These are phyloP conservation scores for Corymbia calophylla DNA, from an alignment of 441 rosid species.

Conservation along the genomic window DNA sequence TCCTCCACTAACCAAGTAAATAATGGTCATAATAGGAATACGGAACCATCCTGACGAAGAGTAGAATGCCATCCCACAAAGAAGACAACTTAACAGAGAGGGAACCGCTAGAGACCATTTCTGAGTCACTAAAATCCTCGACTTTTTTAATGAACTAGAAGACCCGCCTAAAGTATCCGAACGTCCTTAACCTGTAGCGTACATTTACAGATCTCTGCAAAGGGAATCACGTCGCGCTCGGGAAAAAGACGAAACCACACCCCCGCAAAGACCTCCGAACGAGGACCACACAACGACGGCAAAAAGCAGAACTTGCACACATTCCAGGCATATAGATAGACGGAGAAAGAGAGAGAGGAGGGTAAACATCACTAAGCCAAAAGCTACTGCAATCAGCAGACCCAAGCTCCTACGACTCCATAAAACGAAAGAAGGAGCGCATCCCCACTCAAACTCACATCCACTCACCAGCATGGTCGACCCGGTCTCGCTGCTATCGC, in stretches of 20 bases:
- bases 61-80: neutral
- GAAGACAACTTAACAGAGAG: neutral
- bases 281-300: neutral
- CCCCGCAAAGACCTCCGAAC: neutral
- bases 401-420: neutral
- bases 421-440: neutral
- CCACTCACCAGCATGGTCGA: constrained; percentile 41
- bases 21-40: neutral
- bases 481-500: constrained; percentile 46
- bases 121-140: neutral
- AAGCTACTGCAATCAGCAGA: neutral
- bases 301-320: neutral
- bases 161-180: neutral
- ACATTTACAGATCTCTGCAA: neutral
- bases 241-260: neutral
- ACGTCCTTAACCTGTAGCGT: neutral
- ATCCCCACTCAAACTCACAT: neutral
- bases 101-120: neutral
- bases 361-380: neutral
- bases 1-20: neutral
- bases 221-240: neutral
- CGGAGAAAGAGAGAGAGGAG: neutral
- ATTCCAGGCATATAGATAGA: neutral
- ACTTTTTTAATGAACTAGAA: neutral
- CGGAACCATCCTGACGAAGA: neutral